Base-by-base conservation (phyloP, 352 stramenopile species). In the Globisporangium cederbergense region DNA sequence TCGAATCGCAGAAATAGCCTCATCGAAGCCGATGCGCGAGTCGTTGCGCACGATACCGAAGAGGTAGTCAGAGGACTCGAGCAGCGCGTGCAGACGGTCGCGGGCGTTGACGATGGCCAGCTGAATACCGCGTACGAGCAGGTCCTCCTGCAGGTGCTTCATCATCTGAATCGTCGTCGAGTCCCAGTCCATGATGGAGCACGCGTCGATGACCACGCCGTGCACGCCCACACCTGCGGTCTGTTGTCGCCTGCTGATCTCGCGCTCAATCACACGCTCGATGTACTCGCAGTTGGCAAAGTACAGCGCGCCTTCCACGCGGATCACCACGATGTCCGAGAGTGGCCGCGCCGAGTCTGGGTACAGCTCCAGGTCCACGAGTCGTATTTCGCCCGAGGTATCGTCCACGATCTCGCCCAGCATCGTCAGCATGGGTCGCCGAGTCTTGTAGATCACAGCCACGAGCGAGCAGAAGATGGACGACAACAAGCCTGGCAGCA, bases 151-250 rank as follows among this genome's bases (percentile, higher is more conserved):
- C 36, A 94, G 64, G 49, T 88, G 77, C 60, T 94, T 91, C 78
- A 94, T 90, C 81, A 91, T 90, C 63, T 94, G 86, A 46, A 94
- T 90, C 18, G 86, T 91, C 0, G 86, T 94, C 11, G 81, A 89
- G 65, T 94, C 86, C 77, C 84, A 90, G 53, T 94, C 86, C 79
- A 91, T 91, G 58, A 92, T 86, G 52, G 76, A 92, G 25, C 75
- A 73, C 34, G 83, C 83, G 56, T 94, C 86, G 51, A 93, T 89
- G 7, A 88, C 73, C 40, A 91, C 79, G 38, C 82, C 82, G 42
- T 71, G 71, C 42, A 89, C 78, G 36, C 49, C 60, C 32, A 83
- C 75, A 32, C 66, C 72, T 25, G 79, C 71, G 0, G 66, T 81
- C 25, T 79, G 62, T 40, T 84, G 60, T 8, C 76, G 74, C 58